These are phyloP conservation scores for Chaetomium tenue DNA, from an alignment of 495 filamentous ascomycete species.

Conservation along the genomic window DNA sequence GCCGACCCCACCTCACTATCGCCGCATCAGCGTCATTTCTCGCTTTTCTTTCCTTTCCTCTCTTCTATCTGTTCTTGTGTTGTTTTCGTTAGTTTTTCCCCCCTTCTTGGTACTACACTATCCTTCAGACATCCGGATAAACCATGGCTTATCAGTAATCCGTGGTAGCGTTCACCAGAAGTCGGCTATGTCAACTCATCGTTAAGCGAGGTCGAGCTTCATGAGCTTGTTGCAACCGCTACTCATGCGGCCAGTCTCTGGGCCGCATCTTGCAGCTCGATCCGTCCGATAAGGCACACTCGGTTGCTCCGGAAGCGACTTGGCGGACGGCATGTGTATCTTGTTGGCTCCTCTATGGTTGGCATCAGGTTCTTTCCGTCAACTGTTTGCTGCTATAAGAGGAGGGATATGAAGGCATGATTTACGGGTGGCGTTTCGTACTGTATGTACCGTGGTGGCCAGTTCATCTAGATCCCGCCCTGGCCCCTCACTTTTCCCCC, in stretches of 20 bases:
- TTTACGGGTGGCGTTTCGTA: background rate
- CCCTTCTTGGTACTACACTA: too few species aligned
- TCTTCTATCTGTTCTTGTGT: too few species aligned
- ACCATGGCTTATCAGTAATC: background rate
- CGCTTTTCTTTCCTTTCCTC: background rate
- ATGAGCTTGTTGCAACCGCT: background rate
- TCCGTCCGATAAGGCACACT: constrained; percentile 9
- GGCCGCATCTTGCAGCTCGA: constrained; percentile 10
- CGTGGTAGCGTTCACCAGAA: background rate
- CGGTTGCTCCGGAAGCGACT: constrained; percentile 3
- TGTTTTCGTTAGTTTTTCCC: too few species aligned
- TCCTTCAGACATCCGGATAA: too few species aligned
- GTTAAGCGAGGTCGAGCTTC: background rate
- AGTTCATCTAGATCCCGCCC: constrained; percentile 1
- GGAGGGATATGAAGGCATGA: too few species aligned
- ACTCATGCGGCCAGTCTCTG: background rate
- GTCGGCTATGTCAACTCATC: background rate
- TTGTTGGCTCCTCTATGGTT: background rate
- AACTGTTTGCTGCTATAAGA: background rate
- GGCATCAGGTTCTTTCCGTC: background rate
- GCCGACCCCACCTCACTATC: too few species aligned
- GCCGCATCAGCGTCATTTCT: background rate
- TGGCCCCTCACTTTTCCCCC: background rate
- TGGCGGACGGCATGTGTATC: background rate
- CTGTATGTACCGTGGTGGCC: background rate